These are phyloP conservation scores for Trypanosoma avium DNA, from an alignment of 208 protist genomes.

Conservation along the genomic window DNA sequence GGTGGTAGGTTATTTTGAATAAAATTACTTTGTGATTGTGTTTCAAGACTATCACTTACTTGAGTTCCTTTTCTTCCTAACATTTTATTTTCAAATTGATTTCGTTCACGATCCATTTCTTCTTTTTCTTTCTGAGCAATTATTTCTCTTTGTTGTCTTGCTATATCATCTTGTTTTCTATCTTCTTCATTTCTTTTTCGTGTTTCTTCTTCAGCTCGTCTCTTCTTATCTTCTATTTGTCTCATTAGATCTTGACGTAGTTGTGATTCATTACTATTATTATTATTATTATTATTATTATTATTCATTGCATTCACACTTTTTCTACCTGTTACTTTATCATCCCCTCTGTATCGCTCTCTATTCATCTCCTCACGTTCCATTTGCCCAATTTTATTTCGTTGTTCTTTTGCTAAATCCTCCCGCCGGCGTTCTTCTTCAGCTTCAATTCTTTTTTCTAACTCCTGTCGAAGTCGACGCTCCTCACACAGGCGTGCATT, in stretches of 20 bases:
- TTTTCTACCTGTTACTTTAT: neutral
- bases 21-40: too few relatives aligned
- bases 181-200: neutral
- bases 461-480: slow-evolving; percentile 42
- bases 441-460: slow-evolving; percentile 37
- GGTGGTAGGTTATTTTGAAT: too few relatives aligned
- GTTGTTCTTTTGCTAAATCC: slow-evolving; percentile 22
- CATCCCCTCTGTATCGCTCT: neutral
- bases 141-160: slow-evolving; percentile 46
- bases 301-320: neutral
- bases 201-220: neutral
- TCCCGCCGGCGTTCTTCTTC: slow-evolving; percentile 50
- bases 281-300: neutral
- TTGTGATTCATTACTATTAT: neutral
- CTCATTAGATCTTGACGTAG: neutral
- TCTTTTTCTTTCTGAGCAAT: slow-evolving; percentile 39
- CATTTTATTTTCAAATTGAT: slow-evolving; percentile 43
- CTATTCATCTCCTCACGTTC: neutral
- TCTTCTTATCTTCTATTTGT: neutral
- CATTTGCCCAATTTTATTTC: neutral
- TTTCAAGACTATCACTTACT: too few relatives aligned
- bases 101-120: slow-evolving; percentile 54
- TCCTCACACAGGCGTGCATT: slow-evolving; percentile 68
- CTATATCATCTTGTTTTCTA: too few relatives aligned
- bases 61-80: slow-evolving; percentile 11